Evolutionary conservation across 78 protist genomes (phyloP), one percentile per base, ranked within the genome.

Genomic region (Monosiga brevicollis): DNA sequence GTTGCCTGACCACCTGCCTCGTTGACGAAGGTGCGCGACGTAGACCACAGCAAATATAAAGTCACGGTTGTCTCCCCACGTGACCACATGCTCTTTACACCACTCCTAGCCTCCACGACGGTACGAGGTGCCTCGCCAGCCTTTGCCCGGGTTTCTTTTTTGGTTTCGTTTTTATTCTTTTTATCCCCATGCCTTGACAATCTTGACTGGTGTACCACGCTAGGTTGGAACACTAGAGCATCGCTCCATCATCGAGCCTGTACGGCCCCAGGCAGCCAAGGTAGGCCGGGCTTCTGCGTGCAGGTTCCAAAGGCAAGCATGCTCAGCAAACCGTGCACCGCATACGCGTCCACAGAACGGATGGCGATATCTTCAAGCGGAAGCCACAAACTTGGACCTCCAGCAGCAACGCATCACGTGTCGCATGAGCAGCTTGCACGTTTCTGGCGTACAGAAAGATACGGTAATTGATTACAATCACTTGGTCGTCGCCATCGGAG

Each of bases 211-310:
- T n/a, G n/a, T n/a, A n/a, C n/a, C n/a, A n/a, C n/a, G n/a, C 80
- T 1, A 39, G 29, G 88, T 84, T 1, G 92, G 92, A n/a, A 90
- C 92, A 2, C 78, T 90, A 26, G 92, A 90, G 78, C 75, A 78
- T 54, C 82, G 93, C 29, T 54, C 88, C 25, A 84, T 90, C 49
- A 22, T 25, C 22, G 91, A 90, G 83, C 86, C 80, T 34, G 43
- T 89, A 1, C 84, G 91, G 80, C 62, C 36, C 49, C 54, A 23
- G 29, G 62, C 80, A 6, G 6, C 62, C 15, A 15, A 49, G 62
- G 62, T 49, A 15, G 6, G 62, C 15, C 62, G 43, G 62, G 6
- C 62, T 49, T 6, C 62, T 49, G 62, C 15, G 62, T 49, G n/a
- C n/a, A n/a, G n/a, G n/a, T n/a, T n/a, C n/a, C n/a, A n/a, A n/a